Evolutionary conservation across 176 grass and related monocot genomes (phyloP).

Genomic region (maize (Zea mays)): Zm-B73-REFERENCE-NAM-5.0 NC_050100.1:188234501-188235000

Average conservation of each 20-base stretch:
- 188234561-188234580: too few species aligned
- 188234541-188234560: too few species aligned
- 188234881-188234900: too few species aligned
- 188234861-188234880: too few species aligned
- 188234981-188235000: not conserved
- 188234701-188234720: not conserved
- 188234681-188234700: not conserved
- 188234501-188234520: too few species aligned
- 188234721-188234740: not conserved
- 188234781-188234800: too few species aligned
- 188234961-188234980: conserved; percentile 1
- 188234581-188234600: not conserved
- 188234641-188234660: too few species aligned
- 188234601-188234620: conserved; percentile 26
- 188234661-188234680: conserved; percentile 12
- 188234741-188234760: not conserved
- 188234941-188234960: conserved; percentile 9
- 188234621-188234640: too few species aligned
- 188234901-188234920: conserved; percentile 13
- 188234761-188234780: conserved; percentile 6
- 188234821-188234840: too few species aligned
- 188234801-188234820: too few species aligned
- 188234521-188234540: too few species aligned
- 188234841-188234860: too few species aligned
- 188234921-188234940: conserved; percentile 13